A percentile compares a stretch with the other conserved stretches of the same genome.
Evolutionary conservation across 148 eudicot genomes (phyloP).

Genomic region (Oxyria digyna): DNA sequence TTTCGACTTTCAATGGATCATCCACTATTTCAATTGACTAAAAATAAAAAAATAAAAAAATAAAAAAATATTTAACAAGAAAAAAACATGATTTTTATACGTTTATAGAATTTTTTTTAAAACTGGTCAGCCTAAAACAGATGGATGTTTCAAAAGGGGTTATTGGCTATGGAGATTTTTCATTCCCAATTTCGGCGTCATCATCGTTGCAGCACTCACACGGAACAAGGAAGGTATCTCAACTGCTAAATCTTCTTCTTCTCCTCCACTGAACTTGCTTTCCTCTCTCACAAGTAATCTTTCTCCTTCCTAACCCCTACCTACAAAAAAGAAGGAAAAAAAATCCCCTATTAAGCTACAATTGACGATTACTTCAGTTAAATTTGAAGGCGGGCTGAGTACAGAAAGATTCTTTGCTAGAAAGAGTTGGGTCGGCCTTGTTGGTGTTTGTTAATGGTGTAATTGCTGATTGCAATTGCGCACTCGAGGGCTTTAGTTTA

Average conservation of each 20-base stretch:
- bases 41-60: neutral
- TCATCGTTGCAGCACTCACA: neutral
- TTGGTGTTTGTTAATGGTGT: neutral
- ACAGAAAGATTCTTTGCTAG: neutral
- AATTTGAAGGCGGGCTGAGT: constrained; percentile 2
- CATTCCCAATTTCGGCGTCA: constrained; percentile 2
- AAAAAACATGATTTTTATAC: neutral
- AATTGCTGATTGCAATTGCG: neutral
- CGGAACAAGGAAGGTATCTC: constrained; percentile 11
- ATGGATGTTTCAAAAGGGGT: constrained; percentile 3
- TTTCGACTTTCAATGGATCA: neutral
- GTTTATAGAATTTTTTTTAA: neutral
- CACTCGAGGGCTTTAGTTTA: neutral
- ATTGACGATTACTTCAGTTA: neutral
- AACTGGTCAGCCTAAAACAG: neutral
- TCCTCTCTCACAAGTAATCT: neutral
- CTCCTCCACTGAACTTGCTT: neutral
- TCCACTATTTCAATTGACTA: neutral
- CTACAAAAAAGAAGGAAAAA: neutral
- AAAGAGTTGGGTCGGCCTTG: neutral
- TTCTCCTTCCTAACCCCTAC: neutral
- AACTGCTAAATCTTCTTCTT: constrained; percentile 4
- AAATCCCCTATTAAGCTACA: neutral
- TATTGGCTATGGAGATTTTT: neutral
- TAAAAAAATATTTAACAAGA: neutral